Conservation (phyloP, 2,329 filamentous ascomycete species). For the Neofusicoccum kwambonambiense region DNA sequence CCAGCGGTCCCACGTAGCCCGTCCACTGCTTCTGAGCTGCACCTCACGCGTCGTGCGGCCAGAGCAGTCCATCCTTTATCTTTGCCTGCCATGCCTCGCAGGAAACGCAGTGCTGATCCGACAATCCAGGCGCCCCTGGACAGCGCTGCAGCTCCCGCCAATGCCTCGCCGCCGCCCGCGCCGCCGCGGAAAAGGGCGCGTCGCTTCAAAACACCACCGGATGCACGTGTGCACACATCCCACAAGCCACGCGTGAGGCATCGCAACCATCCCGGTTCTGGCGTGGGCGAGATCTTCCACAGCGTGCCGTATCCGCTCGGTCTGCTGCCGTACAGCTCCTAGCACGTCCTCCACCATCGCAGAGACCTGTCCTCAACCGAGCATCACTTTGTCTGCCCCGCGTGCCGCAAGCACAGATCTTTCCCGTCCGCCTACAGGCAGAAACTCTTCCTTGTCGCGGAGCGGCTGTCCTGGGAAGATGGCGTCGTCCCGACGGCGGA, state of each 20-base stretch:
- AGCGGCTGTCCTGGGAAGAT: constrained; percentile 28
- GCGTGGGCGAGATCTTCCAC: constrained; percentile 26
- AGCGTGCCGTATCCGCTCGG: constrained; percentile 28
- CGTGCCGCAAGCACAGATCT: constrained; percentile 20
- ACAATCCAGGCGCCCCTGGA: neutral
- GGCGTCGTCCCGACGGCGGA: constrained; percentile 21
- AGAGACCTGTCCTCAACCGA: neutral
- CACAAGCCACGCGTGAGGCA: constrained; percentile 20
- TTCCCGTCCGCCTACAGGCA: constrained; percentile 25
- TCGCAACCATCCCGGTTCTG: constrained; percentile 24
- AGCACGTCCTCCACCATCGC: constrained; percentile 25
- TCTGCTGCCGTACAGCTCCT: constrained; percentile 28
- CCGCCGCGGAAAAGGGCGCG: neutral
- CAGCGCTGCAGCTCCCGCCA: neutral
- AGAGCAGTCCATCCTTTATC: neutral
- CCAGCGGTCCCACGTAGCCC: constrained; percentile 5
- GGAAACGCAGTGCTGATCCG: neutral
- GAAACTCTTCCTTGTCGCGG: constrained; percentile 32
- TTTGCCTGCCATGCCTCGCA: neutral
- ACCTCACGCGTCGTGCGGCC: neutral
- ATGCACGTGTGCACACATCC: constrained; percentile 9
- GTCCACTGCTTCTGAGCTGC: neutral
- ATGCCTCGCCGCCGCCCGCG: neutral
- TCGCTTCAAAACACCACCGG: neutral
- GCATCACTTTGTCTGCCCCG: constrained; percentile 24